Base-by-base conservation (phyloP, 495 filamentous ascomycete species). In the Trypethelium eluteriae region DNA sequence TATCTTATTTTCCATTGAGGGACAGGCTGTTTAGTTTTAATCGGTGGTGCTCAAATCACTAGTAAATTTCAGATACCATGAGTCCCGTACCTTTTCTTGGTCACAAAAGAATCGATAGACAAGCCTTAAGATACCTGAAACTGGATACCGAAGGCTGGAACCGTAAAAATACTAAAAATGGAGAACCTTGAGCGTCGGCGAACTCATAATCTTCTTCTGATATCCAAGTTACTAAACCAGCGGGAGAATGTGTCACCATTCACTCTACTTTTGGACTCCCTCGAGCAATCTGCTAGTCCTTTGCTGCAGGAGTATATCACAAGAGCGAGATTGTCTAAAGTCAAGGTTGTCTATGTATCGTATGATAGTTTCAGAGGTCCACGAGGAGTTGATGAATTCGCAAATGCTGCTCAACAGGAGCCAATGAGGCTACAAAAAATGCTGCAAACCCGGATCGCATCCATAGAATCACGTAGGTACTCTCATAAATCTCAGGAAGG, bases 181-280 rank as follows among this genome's bases (percentile, higher is more conserved):
- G 32, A 61, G 25, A 61, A 62, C 11, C 62, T 74, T 1, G 67
- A 74, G 56, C 89, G 94, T 71, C 83, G 89, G 6, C 84, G 91
- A 59, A 89, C 90, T 35, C 93, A 97, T 77, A 93, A 91, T 77
- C 76, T 96, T 57, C 85, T 96, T 5, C 79, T 96, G 1, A 86
- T 97, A 47, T 90, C 92, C 64, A 93, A 93, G 67, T 79, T 97
- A 2, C 81, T 98, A 63, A 87, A 84, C 69, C 77, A 89, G 14
- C 80, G 90, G 39, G 92, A 96, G 73, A 87, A 83, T 32, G 87
- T 87, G 2, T 95, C 91, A 38, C 93, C 92, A 1, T 86, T 98
- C 61, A 96, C 93, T 0, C 76, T 97, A 38, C 77, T 98, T 7
- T 80, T 94, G 64, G 93, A 97, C 77, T 89, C 84, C 16, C 76